Conservation (phyloP, 768 basidiomycete genomes). For the Psilocybe subaeruginosa region DNA sequence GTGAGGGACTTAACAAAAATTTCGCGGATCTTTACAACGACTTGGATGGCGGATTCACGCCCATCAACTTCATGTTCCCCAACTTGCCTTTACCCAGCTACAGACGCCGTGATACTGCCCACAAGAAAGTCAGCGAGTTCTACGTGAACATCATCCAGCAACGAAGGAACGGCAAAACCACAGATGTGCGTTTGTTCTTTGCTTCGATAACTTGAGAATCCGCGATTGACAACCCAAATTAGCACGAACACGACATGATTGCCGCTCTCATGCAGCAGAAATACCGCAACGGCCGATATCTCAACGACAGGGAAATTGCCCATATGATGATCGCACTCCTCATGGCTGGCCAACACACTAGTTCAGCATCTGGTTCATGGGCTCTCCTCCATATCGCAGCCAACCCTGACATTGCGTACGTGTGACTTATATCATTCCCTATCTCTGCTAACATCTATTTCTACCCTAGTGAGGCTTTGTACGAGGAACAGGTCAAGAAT, state of each 20-base stretch:
- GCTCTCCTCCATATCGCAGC: constrained; percentile 84
- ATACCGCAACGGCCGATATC: constrained; percentile 78
- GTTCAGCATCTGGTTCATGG: constrained; percentile 93
- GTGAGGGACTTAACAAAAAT: constrained; percentile 72
- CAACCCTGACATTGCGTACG: constrained; percentile 74
- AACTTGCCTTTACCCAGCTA: constrained; percentile 92
- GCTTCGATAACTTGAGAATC: background rate
- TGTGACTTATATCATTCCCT: constrained; percentile 13
- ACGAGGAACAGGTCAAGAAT: constrained; percentile 84
- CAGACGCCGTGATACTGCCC: constrained; percentile 84
- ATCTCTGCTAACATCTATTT: constrained; percentile 2
- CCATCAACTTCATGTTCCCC: constrained; percentile 94
- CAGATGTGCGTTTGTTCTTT: constrained; percentile 28
- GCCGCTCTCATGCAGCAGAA: constrained; percentile 80
- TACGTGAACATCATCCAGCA: constrained; percentile 86
- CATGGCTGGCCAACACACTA: constrained; percentile 99
- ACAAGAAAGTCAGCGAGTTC: constrained; percentile 92
- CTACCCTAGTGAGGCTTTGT: constrained; percentile 69
- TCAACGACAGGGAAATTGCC: constrained; percentile 91
- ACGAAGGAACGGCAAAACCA: constrained; percentile 54
- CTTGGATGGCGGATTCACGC: constrained; percentile 95
- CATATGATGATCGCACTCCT: constrained; percentile 99
- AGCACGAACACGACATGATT: constrained; percentile 90
- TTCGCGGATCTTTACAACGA: constrained; percentile 87
- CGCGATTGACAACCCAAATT: background rate